Evolutionary conservation across 2,329 filamentous ascomycete genomes (phyloP), one percentile per base, ranked within the genome.

Genomic region (Colletotrichum chrysophilum): DNA sequence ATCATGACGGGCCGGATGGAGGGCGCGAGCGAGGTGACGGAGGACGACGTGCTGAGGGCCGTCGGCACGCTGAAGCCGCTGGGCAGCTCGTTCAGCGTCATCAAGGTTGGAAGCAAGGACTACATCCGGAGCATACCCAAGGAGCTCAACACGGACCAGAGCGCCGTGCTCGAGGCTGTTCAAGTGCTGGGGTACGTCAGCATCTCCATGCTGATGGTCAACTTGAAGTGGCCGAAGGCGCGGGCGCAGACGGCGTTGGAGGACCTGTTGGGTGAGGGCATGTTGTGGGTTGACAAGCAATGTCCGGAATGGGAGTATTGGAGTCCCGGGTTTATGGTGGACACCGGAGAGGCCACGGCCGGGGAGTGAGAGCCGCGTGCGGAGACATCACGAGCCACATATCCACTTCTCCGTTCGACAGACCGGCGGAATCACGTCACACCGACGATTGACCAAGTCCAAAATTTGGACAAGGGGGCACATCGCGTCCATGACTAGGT

Each of bases 221-320:
- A 99, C 83, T 86, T 99, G 32, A 90, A 89, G 18, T 99, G 97
- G 97, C 93, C 96, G 79, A 88, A 91, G 60, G 94, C 96, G 7
- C 90, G 97, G 78, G 94, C 95, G n/a, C 91, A 94, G 82, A 98
- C 97, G 0, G 96, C 96, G 3, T 90, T 98, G 67, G 95, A 98
- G 77, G 97, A 99, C 84, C 87, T 99, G 38, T 89, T 98, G 67
- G 93, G 93, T 1, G 95, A 97, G 80, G 95, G 96, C 68, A 91
- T 99, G 87, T 91, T 99, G 16, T 99, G 97, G 97, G 92, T 98
- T 7, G 97, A 99, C 84, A 92, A 91, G 78, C 96, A 98, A 86
- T 93, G 87, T 12, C 89, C 91, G 10, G 96, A 98, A 86, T 96
- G 93, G 84, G 96, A 98, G 85, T 99, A 98, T 81, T 99, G 97